Conservation (phyloP, 306 rosid species). For the Vigna unguiculata region DNA sequence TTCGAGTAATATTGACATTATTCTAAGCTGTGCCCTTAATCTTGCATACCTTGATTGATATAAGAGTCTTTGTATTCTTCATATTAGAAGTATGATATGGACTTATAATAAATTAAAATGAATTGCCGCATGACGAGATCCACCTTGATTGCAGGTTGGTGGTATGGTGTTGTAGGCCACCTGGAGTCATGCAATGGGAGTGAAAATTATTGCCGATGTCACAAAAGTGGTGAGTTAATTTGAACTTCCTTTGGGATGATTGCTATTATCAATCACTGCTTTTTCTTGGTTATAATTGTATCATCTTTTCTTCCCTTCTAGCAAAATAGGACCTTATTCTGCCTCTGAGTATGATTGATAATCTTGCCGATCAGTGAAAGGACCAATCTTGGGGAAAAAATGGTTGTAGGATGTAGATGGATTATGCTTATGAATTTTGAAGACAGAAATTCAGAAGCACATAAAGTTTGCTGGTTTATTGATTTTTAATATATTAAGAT, state of each 20-base stretch:
- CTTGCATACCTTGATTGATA: background rate
- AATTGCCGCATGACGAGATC: constrained; percentile 36
- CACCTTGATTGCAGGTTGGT: constrained; percentile 75
- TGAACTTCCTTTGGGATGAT: constrained; percentile 12
- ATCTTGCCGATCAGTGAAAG: background rate
- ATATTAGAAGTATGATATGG: constrained; percentile 4
- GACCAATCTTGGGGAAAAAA: background rate
- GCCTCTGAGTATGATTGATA: background rate
- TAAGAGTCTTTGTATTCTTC: constrained; percentile 3
- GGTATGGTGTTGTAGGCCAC: constrained; percentile 93
- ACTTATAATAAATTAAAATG: constrained; percentile 26
- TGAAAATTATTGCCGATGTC: constrained; percentile 68
- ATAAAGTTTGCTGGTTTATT: background rate
- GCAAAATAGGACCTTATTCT: constrained; percentile 16
- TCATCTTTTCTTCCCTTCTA: background rate
- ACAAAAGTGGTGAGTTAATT: constrained; percentile 66
- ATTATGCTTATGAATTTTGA: constrained; percentile 4
- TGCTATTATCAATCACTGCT: constrained; percentile 19
- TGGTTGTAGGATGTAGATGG: background rate
- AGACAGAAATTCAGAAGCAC: constrained; percentile 21
- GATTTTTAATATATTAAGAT: background rate
- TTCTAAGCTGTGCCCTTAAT: constrained; percentile 11
- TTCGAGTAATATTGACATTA: constrained; percentile 6
- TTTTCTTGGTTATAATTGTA: constrained; percentile 11
- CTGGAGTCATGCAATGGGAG: constrained; percentile 78